phyloP scores from a whole-genome alignment of 805 yeast species.

The Hanseniaspora lindneri region DNA sequence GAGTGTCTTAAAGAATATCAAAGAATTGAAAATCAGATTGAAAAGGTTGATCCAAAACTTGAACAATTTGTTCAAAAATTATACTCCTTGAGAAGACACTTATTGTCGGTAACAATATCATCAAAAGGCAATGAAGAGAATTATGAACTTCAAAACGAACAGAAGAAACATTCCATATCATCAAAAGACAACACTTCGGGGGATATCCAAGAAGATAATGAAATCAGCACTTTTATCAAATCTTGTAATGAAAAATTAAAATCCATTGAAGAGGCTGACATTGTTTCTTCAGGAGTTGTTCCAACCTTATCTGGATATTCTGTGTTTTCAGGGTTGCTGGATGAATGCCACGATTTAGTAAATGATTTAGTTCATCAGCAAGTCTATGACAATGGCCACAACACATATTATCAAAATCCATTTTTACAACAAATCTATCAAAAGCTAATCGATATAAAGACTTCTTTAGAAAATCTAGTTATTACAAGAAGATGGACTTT shows the following conservation, averaged over 20 bases:
- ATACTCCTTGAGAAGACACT: conserved; percentile 49
- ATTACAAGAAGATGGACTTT: conserved; percentile 95
- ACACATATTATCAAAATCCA: conserved; percentile 35
- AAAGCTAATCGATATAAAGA: conserved; percentile 51
- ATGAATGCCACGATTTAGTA: conserved; percentile 68
- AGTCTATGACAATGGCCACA: conserved; percentile 19
- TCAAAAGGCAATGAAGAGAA: conserved; percentile 20
- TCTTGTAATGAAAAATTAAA: conserved; percentile 11
- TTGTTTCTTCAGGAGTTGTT: conserved; percentile 19
- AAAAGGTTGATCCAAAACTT: conserved; percentile 41
- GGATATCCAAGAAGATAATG: conserved; percentile 14
- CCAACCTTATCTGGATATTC: conserved; percentile 33
- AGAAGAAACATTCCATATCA: too few species aligned
- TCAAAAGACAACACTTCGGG: neutral
- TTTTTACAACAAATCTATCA: conserved; percentile 50
- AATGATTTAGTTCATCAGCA: conserved; percentile 47
- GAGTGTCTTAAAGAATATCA: conserved; percentile 49
- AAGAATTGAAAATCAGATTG: conserved; percentile 45
- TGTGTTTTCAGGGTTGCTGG: conserved; percentile 61
- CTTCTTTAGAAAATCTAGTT: conserved; percentile 66
- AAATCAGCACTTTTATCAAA: conserved; percentile 16
- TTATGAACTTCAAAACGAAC: too few species aligned
- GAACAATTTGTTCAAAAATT: conserved; percentile 45
- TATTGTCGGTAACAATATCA: conserved; percentile 41
- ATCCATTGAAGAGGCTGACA: conserved; percentile 17